phyloP scores from a whole-genome alignment of 2,329 filamentous ascomycete genomes.

The Scleromitrula shiraiana region DNA sequence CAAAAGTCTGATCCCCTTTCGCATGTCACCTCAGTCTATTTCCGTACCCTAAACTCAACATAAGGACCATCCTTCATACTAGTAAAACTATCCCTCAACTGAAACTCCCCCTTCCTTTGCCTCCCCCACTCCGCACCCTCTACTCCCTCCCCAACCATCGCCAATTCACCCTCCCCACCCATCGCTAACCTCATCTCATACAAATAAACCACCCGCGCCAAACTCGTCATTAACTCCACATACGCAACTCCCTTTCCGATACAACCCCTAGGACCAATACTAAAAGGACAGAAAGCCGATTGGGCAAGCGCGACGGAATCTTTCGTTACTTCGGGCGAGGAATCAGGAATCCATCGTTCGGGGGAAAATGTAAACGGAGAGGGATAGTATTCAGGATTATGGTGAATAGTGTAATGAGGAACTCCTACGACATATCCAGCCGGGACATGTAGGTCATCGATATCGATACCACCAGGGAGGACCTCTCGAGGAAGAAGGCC shows the following conservation, averaged over 20 bases:
- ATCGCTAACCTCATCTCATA: slow-evolving; percentile 22
- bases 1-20: too few species aligned
- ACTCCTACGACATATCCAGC: slow-evolving; percentile 38
- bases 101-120: slow-evolving; percentile 52
- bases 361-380: slow-evolving; percentile 35
- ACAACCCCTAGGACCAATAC: slow-evolving; percentile 22
- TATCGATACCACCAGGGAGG: slow-evolving; percentile 17
- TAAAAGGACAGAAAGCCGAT: slow-evolving; percentile 22
- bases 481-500: slow-evolving; percentile 22
- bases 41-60: slow-evolving; percentile 56
- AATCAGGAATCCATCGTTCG: slow-evolving; percentile 37
- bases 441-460: slow-evolving; percentile 29
- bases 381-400: slow-evolving; percentile 37
- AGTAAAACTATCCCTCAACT: slow-evolving; percentile 65
- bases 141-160: slow-evolving; percentile 45
- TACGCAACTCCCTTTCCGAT: slow-evolving; percentile 24
- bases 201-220: slow-evolving; percentile 18
- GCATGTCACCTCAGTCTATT: too few species aligned
- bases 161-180: too few species aligned
- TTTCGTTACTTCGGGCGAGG: slow-evolving; percentile 11
- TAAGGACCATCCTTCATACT: slow-evolving; percentile 64
- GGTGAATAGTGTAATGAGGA: slow-evolving; percentile 38
- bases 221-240: slow-evolving; percentile 17
- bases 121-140: slow-evolving; percentile 44
- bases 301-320: slow-evolving; percentile 17